phyloP scores from a whole-genome alignment of 2,329 filamentous ascomycete genomes.

The Exophiala spinifera region DNA sequence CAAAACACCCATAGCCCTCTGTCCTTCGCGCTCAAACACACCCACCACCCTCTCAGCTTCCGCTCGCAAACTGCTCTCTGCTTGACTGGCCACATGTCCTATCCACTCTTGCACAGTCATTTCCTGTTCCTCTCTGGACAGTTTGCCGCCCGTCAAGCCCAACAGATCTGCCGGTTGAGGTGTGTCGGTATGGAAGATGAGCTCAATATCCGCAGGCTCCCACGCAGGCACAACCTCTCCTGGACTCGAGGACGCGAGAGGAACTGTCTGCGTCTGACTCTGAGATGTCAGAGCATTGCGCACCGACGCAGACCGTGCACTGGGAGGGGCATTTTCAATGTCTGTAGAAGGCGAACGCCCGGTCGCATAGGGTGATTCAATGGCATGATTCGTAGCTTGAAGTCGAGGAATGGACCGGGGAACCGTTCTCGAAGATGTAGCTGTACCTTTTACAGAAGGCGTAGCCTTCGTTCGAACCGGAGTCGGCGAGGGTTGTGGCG shows the following conservation, averaged over 20 bases:
- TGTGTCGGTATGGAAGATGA: constrained; percentile 54
- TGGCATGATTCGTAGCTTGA: neutral
- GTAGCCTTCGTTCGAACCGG: constrained; percentile 8
- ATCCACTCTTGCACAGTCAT: constrained; percentile 98
- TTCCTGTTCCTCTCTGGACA: constrained; percentile 73
- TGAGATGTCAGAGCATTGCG: constrained; percentile 33
- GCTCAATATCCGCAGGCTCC: constrained; percentile 73
- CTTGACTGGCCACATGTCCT: constrained; percentile 71
- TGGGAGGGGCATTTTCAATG: constrained; percentile 75
- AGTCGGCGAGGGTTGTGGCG: constrained; percentile 18
- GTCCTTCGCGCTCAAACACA: constrained; percentile 79
- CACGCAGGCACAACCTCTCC: constrained; percentile 56
- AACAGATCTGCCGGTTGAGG: constrained; percentile 46
- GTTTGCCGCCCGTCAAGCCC: constrained; percentile 46
- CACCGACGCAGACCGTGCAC: constrained; percentile 56
- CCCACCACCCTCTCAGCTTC: constrained; percentile 82
- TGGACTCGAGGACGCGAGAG: constrained; percentile 59
- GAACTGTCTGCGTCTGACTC: constrained; percentile 15
- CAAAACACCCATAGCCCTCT: constrained; percentile 70
- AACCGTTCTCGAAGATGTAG: neutral
- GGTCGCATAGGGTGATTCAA: constrained; percentile 2
- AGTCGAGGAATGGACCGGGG: constrained; percentile 2
- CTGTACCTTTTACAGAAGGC: neutral
- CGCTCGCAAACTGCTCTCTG: constrained; percentile 72
- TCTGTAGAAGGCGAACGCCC: constrained; percentile 48